Percentiles rank a stretch among this genome's conserved stretches.
phyloP scores from a whole-genome alignment of 352 stramenopile genomes.

The Pythium pectinolyticum region DNA sequence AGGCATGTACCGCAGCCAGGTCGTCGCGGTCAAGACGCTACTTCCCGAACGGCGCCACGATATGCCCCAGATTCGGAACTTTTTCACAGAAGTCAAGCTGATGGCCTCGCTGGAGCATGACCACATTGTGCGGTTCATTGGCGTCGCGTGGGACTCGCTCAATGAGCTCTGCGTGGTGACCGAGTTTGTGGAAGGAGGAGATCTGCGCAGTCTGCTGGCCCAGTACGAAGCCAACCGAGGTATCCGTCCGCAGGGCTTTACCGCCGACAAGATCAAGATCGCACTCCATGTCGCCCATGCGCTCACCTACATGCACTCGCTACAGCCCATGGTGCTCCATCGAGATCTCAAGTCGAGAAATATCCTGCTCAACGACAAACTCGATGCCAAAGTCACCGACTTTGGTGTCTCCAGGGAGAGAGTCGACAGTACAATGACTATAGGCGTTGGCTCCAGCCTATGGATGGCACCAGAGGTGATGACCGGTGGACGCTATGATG shows the following conservation, averaged over 20 bases:
- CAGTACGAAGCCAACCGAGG: constrained; percentile 2
- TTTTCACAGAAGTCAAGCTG: constrained; percentile 58
- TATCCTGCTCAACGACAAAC: constrained; percentile 13
- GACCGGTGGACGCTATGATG: constrained; percentile 23
- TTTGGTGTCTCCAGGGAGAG: constrained; percentile 21
- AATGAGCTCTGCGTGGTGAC: constrained; percentile 28
- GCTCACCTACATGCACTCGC: constrained; percentile 19
- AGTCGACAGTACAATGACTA: constrained; percentile 17
- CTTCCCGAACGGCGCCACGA: constrained; percentile 48
- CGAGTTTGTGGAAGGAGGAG: constrained; percentile 28
- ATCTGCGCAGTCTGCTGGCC: constrained; percentile 16
- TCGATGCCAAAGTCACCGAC: constrained; percentile 20
- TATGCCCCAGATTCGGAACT: constrained; percentile 49
- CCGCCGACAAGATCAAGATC: constrained; percentile 17
- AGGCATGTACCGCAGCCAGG: constrained; percentile 42
- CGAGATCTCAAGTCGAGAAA: constrained; percentile 22
- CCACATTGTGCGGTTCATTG: constrained; percentile 65
- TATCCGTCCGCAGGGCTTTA: constrained; percentile 1
- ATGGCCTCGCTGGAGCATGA: constrained; percentile 59
- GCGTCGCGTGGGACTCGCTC: constrained; percentile 54
- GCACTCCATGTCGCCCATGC: constrained; percentile 19
- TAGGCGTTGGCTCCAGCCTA: constrained; percentile 18
- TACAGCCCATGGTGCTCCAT: constrained; percentile 12
- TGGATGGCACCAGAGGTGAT: constrained; percentile 41
- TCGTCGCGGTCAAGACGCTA: constrained; percentile 61